Evolutionary conservation across 177 flowering plant genomes (phyloP), one percentile per base, ranked within the genome.

Genomic region (Vitis hybrid): DNA sequence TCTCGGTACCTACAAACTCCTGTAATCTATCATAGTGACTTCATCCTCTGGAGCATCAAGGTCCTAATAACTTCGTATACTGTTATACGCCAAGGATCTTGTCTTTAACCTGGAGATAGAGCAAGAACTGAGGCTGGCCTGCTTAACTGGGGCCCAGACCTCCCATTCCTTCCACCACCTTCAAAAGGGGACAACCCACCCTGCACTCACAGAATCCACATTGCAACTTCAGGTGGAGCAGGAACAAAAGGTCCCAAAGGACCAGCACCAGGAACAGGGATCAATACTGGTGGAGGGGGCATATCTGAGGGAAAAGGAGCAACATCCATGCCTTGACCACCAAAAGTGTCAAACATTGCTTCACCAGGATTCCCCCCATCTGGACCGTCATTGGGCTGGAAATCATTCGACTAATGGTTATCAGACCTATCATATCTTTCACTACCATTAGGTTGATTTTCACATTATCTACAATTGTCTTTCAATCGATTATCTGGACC

Each of bases 181-280:
- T 96, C 99, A 77, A 75, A 92, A 62, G 97, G 78, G n/a, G 90
- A 69, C 20, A 92, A 90, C 29, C 95, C 98, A 63, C 97, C 92
- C 72, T 92, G 97, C 63, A 93, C 99, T 70, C 97, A 79, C 69
- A 96, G 64, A 91, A 96, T 90, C 56, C 80, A 85, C 97, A 96
- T 93, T 45, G 99, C 99, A 77, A 93, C 97, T 77, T 96, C 99
- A 76, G 99, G 99, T 31, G 99, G 99, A 31, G 99, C 99, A 65
- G 99, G 99, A 72, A 96, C 98, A 87, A 96, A 96, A 19, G 99
- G 99, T 13, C 99, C 99, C 77, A 96, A 58, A 10, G 99, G 99
- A 16, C 98, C 98, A 76, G 98, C 98, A 77, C 98, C 94, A 77
- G 94, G 94, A 56, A 90, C 90, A 70, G 94, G 94, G 90, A 90